Base-by-base conservation (phyloP, 2,329 filamentous ascomycete genomes). In the Fusarium subtropicale region DNA sequence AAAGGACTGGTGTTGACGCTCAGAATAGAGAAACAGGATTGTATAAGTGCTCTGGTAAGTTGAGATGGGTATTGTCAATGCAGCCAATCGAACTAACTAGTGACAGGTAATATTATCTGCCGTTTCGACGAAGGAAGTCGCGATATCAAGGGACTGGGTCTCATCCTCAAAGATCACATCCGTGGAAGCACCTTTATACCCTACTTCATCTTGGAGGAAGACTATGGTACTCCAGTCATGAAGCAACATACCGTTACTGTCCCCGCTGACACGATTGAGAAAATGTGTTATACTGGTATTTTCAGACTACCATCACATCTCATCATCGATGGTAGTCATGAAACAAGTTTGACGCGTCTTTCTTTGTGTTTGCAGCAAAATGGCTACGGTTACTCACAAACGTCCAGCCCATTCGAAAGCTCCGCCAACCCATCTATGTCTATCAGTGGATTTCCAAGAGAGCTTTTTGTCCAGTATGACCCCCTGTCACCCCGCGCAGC, bases 41-140 rank as follows among this genome's bases (percentile, higher is more conserved):
- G 3, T 51, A 51, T 3, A 24, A 28, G 5, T 51, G 47, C 22
- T 34, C 31, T 7, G 47, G 47, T 51, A 51, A 2, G 47, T 20
- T 50, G 10, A 10, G 8, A 9, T 7, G 22, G 3, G 3, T 31
- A n/a, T 16, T 6, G 1, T 1, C 7, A 6, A 10, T 9, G 4
- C 39, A 15, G 4, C 2, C 5, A 6, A 20, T 15, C 36, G 7
- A 50, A 15, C 20, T 50, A 7, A 50, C 12, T 3, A 1, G 5
- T 7, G 7, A 15, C 31, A 51, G 47, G 47, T 0, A 34, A 28
- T 4, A 51, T 51, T 3, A 34, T 34, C 33, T 36, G 47, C 5
- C 47, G 47, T 4, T 51, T 51, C n/a, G 33, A 36, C 5, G 47
- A 51, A 38, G 47, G 47, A 7, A 28, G 47, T 2, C 12, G 7